Base-by-base conservation (phyloP, 208 protist species). In the Trypanosoma platydactyli region DNA sequence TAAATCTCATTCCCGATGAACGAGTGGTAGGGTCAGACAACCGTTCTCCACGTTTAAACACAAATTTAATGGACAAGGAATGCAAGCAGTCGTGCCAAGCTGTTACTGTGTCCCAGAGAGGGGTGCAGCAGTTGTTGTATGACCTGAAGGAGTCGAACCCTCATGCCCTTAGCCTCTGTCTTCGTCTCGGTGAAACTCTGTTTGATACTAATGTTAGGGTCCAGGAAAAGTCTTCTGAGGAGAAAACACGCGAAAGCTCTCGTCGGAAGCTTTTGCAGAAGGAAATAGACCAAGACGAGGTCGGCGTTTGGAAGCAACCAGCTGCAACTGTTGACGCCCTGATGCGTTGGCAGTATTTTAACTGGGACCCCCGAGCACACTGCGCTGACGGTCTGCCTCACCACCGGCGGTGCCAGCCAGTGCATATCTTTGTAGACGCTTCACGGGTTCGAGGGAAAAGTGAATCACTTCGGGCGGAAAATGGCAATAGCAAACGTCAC, bases 321-420 rank as follows among this genome's bases (percentile, higher is more conserved):
- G 63, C 72, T 0, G 52, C 58, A 15, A 45, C 72, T 9, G 44
- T 81, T 0, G 54, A 66, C 30, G 72, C 69, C 7, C 68, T 94
- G 25, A 72, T 96, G 63, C 83, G 85, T 15, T 94, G 88, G 86
- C 79, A 89, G 45, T 92, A 93, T 71, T 71, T 68, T 48, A 78
- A 76, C 13, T 83, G 83, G 54, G 90, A 96, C 61, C 90, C 90
- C 5, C 83, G 90, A 20, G 88, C 87, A 24, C 90, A 96, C 71
- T 80, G 59, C 77, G 55, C 76, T 35, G 90, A 96, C 76, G 76
- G 71, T 1, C 20, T 94, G 42, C 81, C 82, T 13, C 90, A 95
- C 55, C 52, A 77, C 25, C 51, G 77, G 49, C 75, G 90, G 20
- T 65, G 55, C 0, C 65, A 91, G 25, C 65, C 79, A 0, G 64